Percentiles rank a stretch among this genome's conserved stretches.
Evolutionary conservation across 1,284 basidiomycete species (phyloP).

Genomic region (Boletus sp.): DNA sequence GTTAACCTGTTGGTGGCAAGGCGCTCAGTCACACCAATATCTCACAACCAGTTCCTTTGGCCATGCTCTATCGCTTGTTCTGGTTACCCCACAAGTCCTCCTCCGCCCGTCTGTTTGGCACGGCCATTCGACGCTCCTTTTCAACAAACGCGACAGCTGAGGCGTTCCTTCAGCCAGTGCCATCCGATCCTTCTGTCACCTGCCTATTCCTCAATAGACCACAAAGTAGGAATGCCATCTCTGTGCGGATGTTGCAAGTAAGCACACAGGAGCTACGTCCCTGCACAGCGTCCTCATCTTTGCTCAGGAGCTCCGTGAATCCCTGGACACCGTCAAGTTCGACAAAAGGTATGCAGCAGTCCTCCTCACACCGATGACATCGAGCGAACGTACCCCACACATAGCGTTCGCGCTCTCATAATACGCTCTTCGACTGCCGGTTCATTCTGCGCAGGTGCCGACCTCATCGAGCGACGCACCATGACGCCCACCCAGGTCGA

Average conservation of each 20-base stretch:
- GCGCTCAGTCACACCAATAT: too few species aligned
- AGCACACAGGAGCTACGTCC: constrained; percentile 12
- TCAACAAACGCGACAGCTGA: constrained; percentile 33
- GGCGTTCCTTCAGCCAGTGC: constrained; percentile 54
- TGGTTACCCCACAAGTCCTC: not conserved
- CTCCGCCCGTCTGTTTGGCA: not conserved
- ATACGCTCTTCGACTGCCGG: constrained; percentile 68
- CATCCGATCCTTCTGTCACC: constrained; percentile 50
- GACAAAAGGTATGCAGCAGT: constrained; percentile 54
- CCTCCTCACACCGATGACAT: not conserved
- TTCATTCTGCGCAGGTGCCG: constrained; percentile 92
- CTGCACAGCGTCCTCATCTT: constrained; percentile 5
- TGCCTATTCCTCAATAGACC: constrained; percentile 77
- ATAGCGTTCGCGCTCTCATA: constrained; percentile 73
- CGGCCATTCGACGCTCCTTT: constrained; percentile 16
- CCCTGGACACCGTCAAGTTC: constrained; percentile 63
- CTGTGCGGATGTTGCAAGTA: constrained; percentile 67
- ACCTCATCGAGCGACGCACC: constrained; percentile 78
- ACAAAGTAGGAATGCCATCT: constrained; percentile 87
- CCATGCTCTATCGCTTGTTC: constrained; percentile 17
- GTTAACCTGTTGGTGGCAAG: too few species aligned
- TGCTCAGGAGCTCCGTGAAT: constrained; percentile 65
- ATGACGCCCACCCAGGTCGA: constrained; percentile 77
- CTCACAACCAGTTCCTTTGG: too few species aligned
- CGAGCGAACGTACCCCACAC: constrained; percentile 5